Percentiles rank a stretch among this genome's conserved stretches.
Conservation (phyloP, 1,284 basidiomycete genomes). For the Trametes pubescens region DNA sequence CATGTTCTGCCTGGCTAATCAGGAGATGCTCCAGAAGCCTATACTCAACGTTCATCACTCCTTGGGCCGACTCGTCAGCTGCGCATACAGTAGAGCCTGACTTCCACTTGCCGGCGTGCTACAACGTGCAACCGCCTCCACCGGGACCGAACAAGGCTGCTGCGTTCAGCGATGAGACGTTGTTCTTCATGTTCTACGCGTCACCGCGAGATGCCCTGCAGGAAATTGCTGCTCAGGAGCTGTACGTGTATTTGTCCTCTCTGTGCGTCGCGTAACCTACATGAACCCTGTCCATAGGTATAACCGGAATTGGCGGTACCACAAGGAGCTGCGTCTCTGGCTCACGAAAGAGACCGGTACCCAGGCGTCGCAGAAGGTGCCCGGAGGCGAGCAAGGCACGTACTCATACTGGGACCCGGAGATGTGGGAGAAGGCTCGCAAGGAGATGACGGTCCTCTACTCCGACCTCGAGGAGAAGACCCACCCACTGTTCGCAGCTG, state of each 20-base stretch:
- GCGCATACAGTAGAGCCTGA: constrained; percentile 89
- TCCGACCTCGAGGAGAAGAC: constrained; percentile 88
- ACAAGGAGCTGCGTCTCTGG: constrained; percentile 96
- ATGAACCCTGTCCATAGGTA: constrained; percentile 59
- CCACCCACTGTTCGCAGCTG: constrained; percentile 64
- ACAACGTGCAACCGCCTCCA: constrained; percentile 92
- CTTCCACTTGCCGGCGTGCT: constrained; percentile 92
- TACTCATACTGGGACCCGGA: constrained; percentile 95
- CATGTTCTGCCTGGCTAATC: constrained; percentile 9
- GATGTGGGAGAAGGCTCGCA: constrained; percentile 86
- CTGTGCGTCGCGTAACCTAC: constrained; percentile 9
- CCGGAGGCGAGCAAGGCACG: constrained; percentile 88
- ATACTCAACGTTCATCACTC: constrained; percentile 95
- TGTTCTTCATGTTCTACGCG: constrained; percentile 99
- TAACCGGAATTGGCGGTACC: constrained; percentile 97
- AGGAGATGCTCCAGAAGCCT: constrained; percentile 67
- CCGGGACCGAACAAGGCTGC: constrained; percentile 88
- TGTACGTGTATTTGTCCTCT: constrained; percentile 63
- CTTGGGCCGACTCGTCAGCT: constrained; percentile 92
- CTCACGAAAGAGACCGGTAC: constrained; percentile 92
- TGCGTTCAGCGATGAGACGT: constrained; percentile 95
- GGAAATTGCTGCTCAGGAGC: constrained; percentile 94
- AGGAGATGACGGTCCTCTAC: constrained; percentile 89
- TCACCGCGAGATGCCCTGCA: constrained; percentile 93
- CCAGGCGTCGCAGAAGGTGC: constrained; percentile 85